Evolutionary conservation across 208 protist species (phyloP).

Genomic region (Endotrypanum monterogeii): DNA sequence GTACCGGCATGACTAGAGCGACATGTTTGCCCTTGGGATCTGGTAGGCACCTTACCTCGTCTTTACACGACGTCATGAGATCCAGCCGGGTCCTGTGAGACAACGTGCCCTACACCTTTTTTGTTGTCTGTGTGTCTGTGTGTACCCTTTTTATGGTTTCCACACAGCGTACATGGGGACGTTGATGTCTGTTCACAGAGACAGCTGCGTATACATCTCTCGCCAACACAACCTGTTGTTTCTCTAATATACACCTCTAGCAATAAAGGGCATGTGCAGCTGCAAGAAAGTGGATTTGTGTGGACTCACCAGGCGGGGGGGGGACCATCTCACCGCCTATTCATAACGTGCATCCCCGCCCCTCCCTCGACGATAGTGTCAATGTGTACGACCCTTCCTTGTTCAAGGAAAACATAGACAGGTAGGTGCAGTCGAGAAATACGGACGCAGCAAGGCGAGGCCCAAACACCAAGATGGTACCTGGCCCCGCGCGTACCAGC

Average conservation of each 20-base stretch:
- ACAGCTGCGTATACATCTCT: not conserved
- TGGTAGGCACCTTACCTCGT: too few relatives aligned
- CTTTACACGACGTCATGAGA: too few relatives aligned
- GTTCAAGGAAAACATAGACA: not conserved
- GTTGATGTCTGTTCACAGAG: too few relatives aligned
- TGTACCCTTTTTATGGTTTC: not conserved
- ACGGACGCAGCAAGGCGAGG: not conserved
- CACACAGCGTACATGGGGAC: not conserved
- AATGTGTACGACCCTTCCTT: not conserved
- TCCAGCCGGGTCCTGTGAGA: too few relatives aligned
- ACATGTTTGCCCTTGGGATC: too few relatives aligned
- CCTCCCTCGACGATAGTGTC: not conserved
- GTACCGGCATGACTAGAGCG: too few relatives aligned
- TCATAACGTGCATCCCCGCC: not conserved
- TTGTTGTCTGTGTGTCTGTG: too few relatives aligned
- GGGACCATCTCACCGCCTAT: not conserved
- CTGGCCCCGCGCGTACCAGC: not conserved
- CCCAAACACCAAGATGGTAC: not conserved
- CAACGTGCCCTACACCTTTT: too few relatives aligned
- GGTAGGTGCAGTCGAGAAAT: not conserved
- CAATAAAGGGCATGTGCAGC: not conserved
- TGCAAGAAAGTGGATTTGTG: not conserved
- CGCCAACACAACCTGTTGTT: conserved; percentile 1
- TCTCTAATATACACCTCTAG: conserved; percentile 1
- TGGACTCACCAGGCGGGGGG: too few relatives aligned